A percentile compares a stretch with the other conserved stretches of the same genome.
phyloP scores from a whole-genome alignment of 2,329 filamentous ascomycete genomes.

The Ascochyta lentis region DNA sequence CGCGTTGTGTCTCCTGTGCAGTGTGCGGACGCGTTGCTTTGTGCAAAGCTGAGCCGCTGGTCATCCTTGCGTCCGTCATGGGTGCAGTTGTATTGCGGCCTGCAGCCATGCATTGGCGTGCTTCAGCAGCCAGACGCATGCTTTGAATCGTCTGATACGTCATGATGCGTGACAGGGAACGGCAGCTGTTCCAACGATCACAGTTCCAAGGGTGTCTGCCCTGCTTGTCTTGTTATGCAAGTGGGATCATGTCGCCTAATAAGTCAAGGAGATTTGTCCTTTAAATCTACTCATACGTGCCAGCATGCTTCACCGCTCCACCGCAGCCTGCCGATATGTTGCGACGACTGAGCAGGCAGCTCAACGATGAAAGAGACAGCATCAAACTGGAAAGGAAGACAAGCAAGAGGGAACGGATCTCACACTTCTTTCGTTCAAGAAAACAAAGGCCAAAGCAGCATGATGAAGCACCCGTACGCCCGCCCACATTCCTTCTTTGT shows the following conservation, averaged over 20 bases:
- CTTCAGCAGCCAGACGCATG: constrained; percentile 21
- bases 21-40: constrained; percentile 15
- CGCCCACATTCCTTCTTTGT: constrained; percentile 3
- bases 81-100: constrained; percentile 17
- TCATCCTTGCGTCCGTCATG: constrained; percentile 5
- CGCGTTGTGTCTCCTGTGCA: constrained; percentile 11
- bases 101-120: constrained; percentile 30
- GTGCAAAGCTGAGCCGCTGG: constrained; percentile 4
- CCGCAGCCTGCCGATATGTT: constrained; percentile 35
- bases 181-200: constrained; percentile 28
- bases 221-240: constrained; percentile 34
- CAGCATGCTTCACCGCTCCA: constrained; percentile 31
- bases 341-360: constrained; percentile 34
- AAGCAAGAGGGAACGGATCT: constrained; percentile 41
- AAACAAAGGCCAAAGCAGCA: constrained; percentile 31
- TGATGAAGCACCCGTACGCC: constrained; percentile 29
- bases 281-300: constrained; percentile 23
- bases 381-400: constrained; percentile 33
- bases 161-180: constrained; percentile 38
- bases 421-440: constrained; percentile 41
- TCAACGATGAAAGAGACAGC: constrained; percentile 26
- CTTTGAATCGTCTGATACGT: constrained; percentile 27
- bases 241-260: constrained; percentile 28
- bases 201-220: constrained; percentile 34
- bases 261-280: constrained; percentile 31